These are phyloP conservation scores for Sindora glabra DNA, from an alignment of 306 rosid species.

Conservation along the genomic window DNA sequence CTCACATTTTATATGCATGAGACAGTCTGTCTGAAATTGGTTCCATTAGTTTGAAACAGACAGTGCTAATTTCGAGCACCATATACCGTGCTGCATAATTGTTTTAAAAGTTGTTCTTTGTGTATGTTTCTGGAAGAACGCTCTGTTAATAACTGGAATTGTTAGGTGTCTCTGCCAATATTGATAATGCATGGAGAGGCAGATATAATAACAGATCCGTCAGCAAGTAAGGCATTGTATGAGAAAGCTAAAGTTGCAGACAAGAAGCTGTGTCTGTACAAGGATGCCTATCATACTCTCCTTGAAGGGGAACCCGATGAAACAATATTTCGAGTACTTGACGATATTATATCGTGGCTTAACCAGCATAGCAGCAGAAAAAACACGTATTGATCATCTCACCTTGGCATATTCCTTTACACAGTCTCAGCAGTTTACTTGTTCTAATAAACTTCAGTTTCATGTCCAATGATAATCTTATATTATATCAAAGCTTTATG, in stretches of 20 bases:
- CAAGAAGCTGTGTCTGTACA: constrained; percentile 42
- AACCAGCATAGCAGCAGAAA: constrained; percentile 25
- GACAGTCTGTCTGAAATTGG: too few species aligned
- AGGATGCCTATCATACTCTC: constrained; percentile 38
- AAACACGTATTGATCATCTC: too few species aligned
- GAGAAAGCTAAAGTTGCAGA: constrained; percentile 32
- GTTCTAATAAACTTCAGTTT: too few species aligned
- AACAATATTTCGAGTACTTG: constrained; percentile 35
- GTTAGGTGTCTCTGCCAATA: constrained; percentile 40
- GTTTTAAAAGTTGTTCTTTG: background rate
- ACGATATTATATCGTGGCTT: constrained; percentile 37
- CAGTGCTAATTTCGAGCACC: background rate
- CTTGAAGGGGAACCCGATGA: constrained; percentile 49
- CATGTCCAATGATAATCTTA: too few species aligned
- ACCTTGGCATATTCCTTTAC: too few species aligned
- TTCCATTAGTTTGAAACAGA: background rate
- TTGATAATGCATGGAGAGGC: constrained; percentile 54
- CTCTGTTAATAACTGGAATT: background rate
- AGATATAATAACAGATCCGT: constrained; percentile 40
- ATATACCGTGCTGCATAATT: background rate
- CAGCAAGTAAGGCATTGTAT: constrained; percentile 43
- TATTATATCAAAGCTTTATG: too few species aligned
- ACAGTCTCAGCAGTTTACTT: too few species aligned
- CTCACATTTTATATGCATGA: background rate
- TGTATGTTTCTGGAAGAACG: constrained; percentile 4